Conservation (phyloP, 2,329 filamentous ascomycete genomes). For the Hymenoscyphus fraxineus region DNA sequence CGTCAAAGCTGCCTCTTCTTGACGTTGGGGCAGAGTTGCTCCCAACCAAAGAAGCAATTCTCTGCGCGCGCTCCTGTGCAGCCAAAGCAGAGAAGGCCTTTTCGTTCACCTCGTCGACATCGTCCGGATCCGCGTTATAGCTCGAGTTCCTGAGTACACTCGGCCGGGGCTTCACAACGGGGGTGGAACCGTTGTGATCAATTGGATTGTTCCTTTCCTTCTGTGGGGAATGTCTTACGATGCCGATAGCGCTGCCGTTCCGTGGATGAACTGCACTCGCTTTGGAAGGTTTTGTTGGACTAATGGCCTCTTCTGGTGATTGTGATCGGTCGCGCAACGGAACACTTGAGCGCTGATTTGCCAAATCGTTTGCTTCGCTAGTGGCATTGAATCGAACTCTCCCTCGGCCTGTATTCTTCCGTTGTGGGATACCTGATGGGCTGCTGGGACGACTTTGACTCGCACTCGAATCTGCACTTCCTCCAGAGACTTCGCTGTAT, state of each 20-base stretch:
- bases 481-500: conserved; percentile 22
- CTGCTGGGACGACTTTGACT: conserved; percentile 27
- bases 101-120: conserved; percentile 27
- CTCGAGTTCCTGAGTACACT: conserved; percentile 29
- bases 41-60: conserved; percentile 31
- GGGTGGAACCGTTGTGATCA: conserved; percentile 18
- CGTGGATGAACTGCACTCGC: conserved; percentile 30
- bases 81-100: conserved; percentile 33
- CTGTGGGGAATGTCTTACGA: conserved; percentile 25
- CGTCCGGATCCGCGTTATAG: conserved; percentile 12
- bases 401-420: conserved; percentile 18
- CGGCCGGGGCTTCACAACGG: conserved; percentile 23
- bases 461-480: conserved; percentile 23
- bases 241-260: conserved; percentile 22
- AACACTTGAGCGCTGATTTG: conserved; percentile 28
- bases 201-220: conserved; percentile 32
- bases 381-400: conserved; percentile 34
- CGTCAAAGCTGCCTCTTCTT: conserved; percentile 30
- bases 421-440: conserved; percentile 16
- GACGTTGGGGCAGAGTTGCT: conserved; percentile 34
- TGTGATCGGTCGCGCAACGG: conserved; percentile 26
- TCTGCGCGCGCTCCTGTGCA: conserved; percentile 33
- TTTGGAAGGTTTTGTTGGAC: conserved; percentile 16
- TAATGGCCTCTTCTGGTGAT: conserved; percentile 14
- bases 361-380: conserved; percentile 32